These are phyloP conservation scores for Mayamaea pseudoterrestris DNA, from an alignment of 108 stramenopile species.

Conservation along the genomic window DNA sequence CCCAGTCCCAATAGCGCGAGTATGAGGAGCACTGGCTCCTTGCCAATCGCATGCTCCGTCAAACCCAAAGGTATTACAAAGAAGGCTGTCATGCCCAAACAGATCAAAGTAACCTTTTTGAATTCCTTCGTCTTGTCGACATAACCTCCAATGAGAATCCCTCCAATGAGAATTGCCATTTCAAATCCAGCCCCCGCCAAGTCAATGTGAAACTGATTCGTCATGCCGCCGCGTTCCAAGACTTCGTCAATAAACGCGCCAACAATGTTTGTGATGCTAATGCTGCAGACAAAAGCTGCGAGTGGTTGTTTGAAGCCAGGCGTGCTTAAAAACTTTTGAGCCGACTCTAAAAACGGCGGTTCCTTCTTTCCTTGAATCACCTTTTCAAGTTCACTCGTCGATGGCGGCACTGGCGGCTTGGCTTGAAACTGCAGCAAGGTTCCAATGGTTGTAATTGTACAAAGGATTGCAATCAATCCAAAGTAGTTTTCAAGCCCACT, in stretches of 20 bases:
- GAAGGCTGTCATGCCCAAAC: conserved; percentile 40
- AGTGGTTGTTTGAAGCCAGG: conserved; percentile 50
- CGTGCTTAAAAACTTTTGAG: conserved; percentile 52
- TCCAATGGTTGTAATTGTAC: conserved; percentile 25
- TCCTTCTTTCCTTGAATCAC: conserved; percentile 45
- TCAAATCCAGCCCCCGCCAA: conserved; percentile 88
- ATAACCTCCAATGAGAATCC: conserved; percentile 74
- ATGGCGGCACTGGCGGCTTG: conserved; percentile 42
- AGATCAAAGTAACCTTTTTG: conserved; percentile 71
- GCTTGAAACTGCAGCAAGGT: conserved; percentile 47
- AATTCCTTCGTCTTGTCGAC: conserved; percentile 79
- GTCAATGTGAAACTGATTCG: conserved; percentile 60
- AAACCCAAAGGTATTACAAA: conserved; percentile 40
- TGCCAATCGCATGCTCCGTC: conserved; percentile 42
- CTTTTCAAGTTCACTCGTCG: conserved; percentile 45
- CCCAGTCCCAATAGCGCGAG: conserved; percentile 41
- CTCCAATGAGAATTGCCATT: conserved; percentile 71
- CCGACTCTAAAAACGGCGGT: conserved; percentile 72
- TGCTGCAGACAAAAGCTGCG: conserved; percentile 71
- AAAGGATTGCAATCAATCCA: conserved; percentile 31
- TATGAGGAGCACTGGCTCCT: conserved; percentile 37
- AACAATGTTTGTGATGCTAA: conserved; percentile 77
- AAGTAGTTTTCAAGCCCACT: conserved; percentile 38
- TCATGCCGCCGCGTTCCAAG: conserved; percentile 74
- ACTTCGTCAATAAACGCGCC: conserved; percentile 85